Evolutionary conservation across 345 rosid genomes (phyloP).

Genomic region (Eucalyptus globulus): DNA sequence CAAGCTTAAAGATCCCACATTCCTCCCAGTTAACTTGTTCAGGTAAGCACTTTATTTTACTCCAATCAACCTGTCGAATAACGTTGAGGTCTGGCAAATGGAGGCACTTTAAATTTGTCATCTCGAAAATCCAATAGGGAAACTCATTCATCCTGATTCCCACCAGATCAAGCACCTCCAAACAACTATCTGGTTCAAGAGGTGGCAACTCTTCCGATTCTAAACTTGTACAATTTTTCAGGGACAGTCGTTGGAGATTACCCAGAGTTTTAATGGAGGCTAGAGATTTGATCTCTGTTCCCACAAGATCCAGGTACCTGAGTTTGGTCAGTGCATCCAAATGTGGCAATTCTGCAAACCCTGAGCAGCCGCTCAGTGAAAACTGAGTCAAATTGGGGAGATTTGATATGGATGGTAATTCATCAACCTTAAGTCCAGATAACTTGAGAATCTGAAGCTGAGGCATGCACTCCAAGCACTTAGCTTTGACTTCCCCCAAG

Average conservation of each 20-base stretch:
- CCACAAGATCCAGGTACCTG: conserved; percentile 5
- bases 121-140: neutral
- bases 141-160: conserved; percentile 2
- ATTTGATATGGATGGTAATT: neutral
- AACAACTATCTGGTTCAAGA: neutral
- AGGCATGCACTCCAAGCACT: neutral
- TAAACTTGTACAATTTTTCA: neutral
- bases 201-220: neutral
- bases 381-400: conserved; percentile 2
- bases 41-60: neutral
- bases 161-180: conserved; percentile 17
- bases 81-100: neutral
- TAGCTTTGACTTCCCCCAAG: neutral
- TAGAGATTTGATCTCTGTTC: neutral
- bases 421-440: neutral
- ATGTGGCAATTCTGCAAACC: neutral
- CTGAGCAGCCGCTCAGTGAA: neutral
- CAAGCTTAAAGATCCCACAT: neutral
- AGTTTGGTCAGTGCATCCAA: neutral
- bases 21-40: neutral
- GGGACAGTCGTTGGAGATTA: conserved; percentile 1
- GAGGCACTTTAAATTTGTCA: neutral
- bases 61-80: neutral
- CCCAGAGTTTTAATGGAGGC: neutral
- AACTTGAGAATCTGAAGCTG: conserved; percentile 1